phyloP scores from a whole-genome alignment of 495 filamentous ascomycete genomes.

The Eremomyces bilateralis region DNA sequence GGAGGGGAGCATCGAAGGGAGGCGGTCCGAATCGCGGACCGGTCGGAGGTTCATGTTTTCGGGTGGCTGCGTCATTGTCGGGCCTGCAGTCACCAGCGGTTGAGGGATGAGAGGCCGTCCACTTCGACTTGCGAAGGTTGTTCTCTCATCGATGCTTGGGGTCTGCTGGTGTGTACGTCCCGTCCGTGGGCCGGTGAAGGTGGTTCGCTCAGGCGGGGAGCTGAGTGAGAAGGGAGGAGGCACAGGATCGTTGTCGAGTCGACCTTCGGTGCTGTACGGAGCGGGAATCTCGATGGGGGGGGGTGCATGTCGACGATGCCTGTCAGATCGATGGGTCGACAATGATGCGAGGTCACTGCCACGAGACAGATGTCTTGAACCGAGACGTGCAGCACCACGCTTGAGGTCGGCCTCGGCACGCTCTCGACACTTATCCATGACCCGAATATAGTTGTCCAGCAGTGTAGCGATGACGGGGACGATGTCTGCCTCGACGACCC shows the following conservation, averaged over 20 bases:
- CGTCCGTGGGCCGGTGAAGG: too few species aligned
- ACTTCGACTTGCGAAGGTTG: constrained; percentile 12
- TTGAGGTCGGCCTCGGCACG: constrained; percentile 48
- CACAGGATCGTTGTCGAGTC: constrained; percentile 24
- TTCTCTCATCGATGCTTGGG: too few species aligned
- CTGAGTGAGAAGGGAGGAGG: constrained; percentile 45
- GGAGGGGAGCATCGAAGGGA: constrained; percentile 65
- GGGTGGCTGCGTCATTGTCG: constrained; percentile 32
- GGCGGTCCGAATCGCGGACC: constrained; percentile 65
- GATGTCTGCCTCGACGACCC: constrained; percentile 97
- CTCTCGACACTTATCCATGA: constrained; percentile 73
- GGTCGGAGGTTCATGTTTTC: constrained; percentile 60
- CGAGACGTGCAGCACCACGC: constrained; percentile 21
- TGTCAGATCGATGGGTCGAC: constrained; percentile 11
- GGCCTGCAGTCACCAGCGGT: constrained; percentile 25
- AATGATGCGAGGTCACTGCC: constrained; percentile 13
- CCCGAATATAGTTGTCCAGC: constrained; percentile 92
- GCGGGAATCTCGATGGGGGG: constrained; percentile 58
- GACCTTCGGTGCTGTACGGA: constrained; percentile 25
- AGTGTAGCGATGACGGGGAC: constrained; percentile 98
- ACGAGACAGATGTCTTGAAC: constrained; percentile 13
- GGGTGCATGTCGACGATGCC: constrained; percentile 38
- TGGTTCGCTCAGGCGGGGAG: constrained; percentile 52
- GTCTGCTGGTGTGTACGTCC: constrained; percentile 31
- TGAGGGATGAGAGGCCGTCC: constrained; percentile 8